A percentile compares a stretch with the other conserved stretches of the same genome.
Evolutionary conservation across 2,329 filamentous ascomycete genomes (phyloP).

Genomic region (Xylariaceae sp.): DNA sequence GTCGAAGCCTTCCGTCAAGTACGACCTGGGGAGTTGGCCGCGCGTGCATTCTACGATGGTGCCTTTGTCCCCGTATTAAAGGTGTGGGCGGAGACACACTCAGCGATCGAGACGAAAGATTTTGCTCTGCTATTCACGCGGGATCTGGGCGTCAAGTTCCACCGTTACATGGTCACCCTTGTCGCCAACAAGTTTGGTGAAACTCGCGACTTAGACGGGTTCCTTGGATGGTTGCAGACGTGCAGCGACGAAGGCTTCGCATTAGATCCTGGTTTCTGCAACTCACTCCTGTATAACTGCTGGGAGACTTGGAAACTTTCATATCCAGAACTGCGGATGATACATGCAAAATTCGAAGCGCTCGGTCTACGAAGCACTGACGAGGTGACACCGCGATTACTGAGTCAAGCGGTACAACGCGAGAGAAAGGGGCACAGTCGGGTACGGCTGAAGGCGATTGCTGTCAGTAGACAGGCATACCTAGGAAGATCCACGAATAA

Average conservation of each 20-base stretch:
- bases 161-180: constrained; percentile 36
- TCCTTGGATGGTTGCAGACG: constrained; percentile 39
- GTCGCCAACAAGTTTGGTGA: constrained; percentile 41
- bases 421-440: background rate
- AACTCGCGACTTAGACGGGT: constrained; percentile 35
- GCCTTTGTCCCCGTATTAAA: constrained; percentile 38
- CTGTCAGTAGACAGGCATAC: constrained; percentile 23
- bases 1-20: constrained; percentile 31
- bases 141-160: constrained; percentile 34
- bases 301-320: constrained; percentile 35
- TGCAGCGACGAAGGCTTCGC: constrained; percentile 35
- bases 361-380: constrained; percentile 34
- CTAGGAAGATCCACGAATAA: constrained; percentile 27
- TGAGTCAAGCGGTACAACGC: constrained; percentile 31
- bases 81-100: constrained; percentile 36
- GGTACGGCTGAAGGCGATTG: constrained; percentile 9
- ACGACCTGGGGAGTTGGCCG: constrained; percentile 8
- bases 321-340: constrained; percentile 32
- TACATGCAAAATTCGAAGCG: constrained; percentile 33
- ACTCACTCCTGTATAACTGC: constrained; percentile 37
- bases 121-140: constrained; percentile 37
- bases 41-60: constrained; percentile 26
- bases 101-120: constrained; percentile 36
- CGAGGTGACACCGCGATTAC: constrained; percentile 37
- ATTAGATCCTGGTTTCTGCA: constrained; percentile 36